Evolutionary conservation across 805 yeast genomes (phyloP), one percentile per base, ranked within the genome.

Genomic region (Yamadazyma olivae): DNA sequence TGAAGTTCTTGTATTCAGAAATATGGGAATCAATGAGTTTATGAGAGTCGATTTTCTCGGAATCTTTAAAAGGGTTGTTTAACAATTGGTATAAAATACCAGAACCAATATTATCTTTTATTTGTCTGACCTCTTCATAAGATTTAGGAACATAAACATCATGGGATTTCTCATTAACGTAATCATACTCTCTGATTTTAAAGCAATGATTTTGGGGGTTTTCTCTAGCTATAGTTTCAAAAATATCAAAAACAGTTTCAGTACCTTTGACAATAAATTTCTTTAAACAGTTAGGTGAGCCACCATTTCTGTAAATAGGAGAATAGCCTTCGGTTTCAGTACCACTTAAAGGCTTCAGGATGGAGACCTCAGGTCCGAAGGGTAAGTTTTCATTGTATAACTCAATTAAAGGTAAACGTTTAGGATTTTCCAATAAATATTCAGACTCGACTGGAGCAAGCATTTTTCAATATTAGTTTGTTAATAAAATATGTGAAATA

Each of bases 91-190:
- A 46, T 43, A 30, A 50, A 41, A 41, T 47, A 16, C 87, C 89
- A 9, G 81, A 55, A 4, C 85, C 89, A 19, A 79, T 61, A 34
- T 63, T 48, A 26, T 59, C 57, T 33, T 76, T 68, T 39, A 77
- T 60, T 19, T 51, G 43, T 13, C 67, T 66, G 17, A 75, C 65
- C 35, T 66, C 54, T 5, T 40, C 48, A 48, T 68, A 81, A 2
- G 74, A 54, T 27, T 70, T 61, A 50, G 61, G 68, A 3, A 67
- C 56, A 59, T 69, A 81, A 22, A 50, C 35, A 16, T 64, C 58
- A 13, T 49, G 53, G 7, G 43, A 54, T 15, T 31, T 41, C 24
- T 64, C 59, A 3, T 64, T 49, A 4, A 46, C 50, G n/a, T 59
- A 48, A 50, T 67, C 49, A 39, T 56, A 61, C 25, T 52, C 51